Conservation (phyloP, 2,329 filamentous ascomycete genomes). For the Aspergillus hiratsukae region DNA sequence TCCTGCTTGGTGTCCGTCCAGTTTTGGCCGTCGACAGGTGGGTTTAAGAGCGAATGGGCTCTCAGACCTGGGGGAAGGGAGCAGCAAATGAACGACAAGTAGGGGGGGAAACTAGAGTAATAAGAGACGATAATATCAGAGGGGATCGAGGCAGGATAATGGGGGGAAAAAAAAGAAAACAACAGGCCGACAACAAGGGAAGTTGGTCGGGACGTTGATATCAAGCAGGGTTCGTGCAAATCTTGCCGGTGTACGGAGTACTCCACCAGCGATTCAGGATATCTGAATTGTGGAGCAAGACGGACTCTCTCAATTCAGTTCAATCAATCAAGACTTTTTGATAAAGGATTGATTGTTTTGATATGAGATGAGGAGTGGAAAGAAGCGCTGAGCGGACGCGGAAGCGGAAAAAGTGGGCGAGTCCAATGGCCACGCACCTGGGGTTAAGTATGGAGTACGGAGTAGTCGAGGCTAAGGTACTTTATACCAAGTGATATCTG, state of each 20-base stretch:
- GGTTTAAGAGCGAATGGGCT: not conserved
- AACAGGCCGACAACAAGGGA: not conserved
- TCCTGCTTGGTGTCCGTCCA: not conserved
- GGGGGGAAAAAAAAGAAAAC: not conserved
- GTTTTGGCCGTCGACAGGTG: not conserved
- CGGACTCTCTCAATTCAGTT: no score
- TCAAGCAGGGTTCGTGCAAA: not conserved
- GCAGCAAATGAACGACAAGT: not conserved
- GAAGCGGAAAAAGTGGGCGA: not conserved
- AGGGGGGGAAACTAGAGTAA: not conserved
- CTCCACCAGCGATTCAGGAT: not conserved
- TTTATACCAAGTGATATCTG: no score
- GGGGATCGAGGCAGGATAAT: not conserved
- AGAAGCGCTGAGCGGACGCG: not conserved
- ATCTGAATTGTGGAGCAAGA: not conserved
- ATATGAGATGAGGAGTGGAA: not conserved
- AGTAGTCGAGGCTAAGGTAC: no score
- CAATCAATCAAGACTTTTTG: not conserved
- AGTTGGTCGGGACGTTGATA: not conserved
- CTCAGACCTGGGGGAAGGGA: not conserved
- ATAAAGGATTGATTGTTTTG: not conserved
- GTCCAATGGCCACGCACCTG: not conserved
- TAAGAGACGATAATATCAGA: not conserved
- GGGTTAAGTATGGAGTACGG: not conserved
- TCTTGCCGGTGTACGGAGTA: not conserved